Evolutionary conservation across 768 basidiomycete genomes (phyloP).

Genomic region (Suillus sp.): DNA sequence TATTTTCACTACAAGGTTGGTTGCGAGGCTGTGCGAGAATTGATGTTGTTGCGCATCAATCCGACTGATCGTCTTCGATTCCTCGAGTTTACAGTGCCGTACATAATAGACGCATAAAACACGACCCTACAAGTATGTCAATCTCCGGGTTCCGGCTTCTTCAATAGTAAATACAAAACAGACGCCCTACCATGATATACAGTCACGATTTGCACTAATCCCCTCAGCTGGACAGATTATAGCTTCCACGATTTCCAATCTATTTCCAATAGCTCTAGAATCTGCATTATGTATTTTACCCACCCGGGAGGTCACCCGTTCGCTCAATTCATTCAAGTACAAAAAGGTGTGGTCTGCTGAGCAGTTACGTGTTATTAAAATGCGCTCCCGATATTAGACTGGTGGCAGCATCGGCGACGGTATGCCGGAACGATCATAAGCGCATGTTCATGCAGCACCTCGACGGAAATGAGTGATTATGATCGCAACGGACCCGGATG

Average conservation of each 20-base stretch:
- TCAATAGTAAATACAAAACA: not conserved
- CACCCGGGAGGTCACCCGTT: not conserved
- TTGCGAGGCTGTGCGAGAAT: not conserved
- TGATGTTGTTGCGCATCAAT: not conserved
- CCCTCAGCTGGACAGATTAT: not conserved
- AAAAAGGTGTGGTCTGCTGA: slow-evolving; percentile 1
- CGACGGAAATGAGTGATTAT: slow-evolving; percentile 6
- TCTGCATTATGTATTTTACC: not conserved
- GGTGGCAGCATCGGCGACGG: not conserved
- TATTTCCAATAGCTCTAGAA: not conserved
- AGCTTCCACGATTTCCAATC: not conserved
- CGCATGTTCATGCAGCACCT: not conserved
- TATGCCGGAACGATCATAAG: not conserved
- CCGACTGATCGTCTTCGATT: not conserved
- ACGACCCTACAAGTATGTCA: not conserved
- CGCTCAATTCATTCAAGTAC: not conserved
- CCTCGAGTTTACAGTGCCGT: not conserved
- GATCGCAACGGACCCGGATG: not conserved
- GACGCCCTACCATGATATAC: not conserved
- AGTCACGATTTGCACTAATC: not conserved
- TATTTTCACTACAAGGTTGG: slow-evolving; percentile 1
- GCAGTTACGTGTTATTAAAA: slow-evolving; percentile 7
- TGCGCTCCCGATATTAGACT: not conserved
- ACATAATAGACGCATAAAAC: not conserved
- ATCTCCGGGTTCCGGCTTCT: slow-evolving; percentile 2